Evolutionary conservation across 768 basidiomycete genomes (phyloP).

Genomic region (Tylopilus vinaceipallidus): DNA sequence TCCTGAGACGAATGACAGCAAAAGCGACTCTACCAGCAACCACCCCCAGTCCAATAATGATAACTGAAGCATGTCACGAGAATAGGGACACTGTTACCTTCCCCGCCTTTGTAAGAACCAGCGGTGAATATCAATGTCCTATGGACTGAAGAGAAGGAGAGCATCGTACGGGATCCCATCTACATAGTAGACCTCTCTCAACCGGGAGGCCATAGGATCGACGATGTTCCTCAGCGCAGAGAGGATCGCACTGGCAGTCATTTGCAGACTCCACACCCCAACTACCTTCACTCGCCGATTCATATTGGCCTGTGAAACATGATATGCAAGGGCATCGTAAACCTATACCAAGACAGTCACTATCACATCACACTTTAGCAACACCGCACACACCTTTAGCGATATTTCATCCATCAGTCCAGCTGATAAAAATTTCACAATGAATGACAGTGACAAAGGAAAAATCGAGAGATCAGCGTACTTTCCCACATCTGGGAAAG

Average conservation of each 20-base stretch:
- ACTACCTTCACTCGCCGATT: constrained; percentile 88
- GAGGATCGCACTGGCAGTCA: constrained; percentile 86
- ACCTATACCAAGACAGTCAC: constrained; percentile 41
- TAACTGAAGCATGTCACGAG: background rate
- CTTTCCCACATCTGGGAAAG: constrained; percentile 84
- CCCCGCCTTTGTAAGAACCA: constrained; percentile 7
- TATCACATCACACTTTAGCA: too few species aligned
- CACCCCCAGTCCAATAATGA: background rate
- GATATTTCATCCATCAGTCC: constrained; percentile 92
- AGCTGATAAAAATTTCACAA: constrained; percentile 46
- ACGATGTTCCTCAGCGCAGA: constrained; percentile 72
- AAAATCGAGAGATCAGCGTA: constrained; percentile 38
- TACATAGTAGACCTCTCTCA: constrained; percentile 30
- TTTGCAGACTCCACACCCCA: constrained; percentile 91
- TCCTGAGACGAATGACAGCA: background rate
- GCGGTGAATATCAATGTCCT: constrained; percentile 12
- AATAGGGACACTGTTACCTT: background rate
- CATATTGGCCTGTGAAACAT: constrained; percentile 88
- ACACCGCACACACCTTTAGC: too few species aligned
- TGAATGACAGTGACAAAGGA: background rate
- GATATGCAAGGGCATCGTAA: constrained; percentile 92
- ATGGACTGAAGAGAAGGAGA: constrained; percentile 23
- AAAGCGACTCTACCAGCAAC: background rate
- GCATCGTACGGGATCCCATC: constrained; percentile 33
- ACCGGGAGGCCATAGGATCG: constrained; percentile 52